These are phyloP conservation scores for Penicillium polonicum DNA, from an alignment of 2,329 filamentous ascomycete genomes.

Conservation along the genomic window DNA sequence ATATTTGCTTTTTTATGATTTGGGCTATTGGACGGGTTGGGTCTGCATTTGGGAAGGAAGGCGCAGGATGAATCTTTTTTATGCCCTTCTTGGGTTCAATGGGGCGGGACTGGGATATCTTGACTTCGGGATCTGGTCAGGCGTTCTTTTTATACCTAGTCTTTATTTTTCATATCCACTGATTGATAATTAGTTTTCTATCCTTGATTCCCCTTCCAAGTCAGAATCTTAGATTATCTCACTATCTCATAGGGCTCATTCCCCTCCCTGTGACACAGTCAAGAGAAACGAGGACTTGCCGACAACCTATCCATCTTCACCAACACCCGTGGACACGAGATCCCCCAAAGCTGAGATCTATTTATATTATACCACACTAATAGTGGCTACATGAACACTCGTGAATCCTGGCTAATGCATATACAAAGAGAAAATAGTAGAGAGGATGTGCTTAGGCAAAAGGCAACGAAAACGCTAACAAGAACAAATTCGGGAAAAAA, in stretches of 20 bases:
- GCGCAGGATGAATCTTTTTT: background rate
- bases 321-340: background rate
- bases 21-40: background rate
- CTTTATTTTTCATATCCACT: constrained; percentile 2
- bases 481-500: background rate
- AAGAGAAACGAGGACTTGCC: background rate
- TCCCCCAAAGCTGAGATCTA: background rate
- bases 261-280: background rate
- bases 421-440: background rate
- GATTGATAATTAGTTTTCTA: background rate
- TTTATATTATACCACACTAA: background rate
- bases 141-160: constrained; percentile 6
- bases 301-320: background rate
- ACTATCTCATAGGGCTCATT: background rate
- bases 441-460: background rate
- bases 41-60: background rate
- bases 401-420: background rate
- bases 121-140: background rate
- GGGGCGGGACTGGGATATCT: background rate
- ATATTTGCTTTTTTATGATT: constrained; percentile 7
- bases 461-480: background rate
- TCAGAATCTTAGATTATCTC: background rate
- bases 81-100: background rate
- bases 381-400: background rate
- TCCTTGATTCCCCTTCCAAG: background rate